Conservation (phyloP, 176 grass and related monocot genomes). For the Cenchrus purpureus region DNA sequence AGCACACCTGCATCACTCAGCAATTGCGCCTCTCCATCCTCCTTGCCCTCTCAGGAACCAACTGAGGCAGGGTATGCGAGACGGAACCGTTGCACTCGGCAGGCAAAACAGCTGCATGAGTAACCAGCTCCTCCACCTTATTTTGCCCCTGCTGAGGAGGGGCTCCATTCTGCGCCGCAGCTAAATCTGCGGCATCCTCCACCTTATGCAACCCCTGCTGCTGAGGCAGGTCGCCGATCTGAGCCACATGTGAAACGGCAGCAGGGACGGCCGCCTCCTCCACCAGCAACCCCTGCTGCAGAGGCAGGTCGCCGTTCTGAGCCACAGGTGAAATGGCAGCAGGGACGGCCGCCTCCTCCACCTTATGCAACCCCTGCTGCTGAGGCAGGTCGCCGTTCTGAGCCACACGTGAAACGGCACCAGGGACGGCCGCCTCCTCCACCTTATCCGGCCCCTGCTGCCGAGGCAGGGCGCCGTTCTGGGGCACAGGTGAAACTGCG, state of each 20-base stretch:
- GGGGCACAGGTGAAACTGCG: neutral
- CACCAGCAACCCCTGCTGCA: neutral
- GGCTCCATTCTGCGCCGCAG: neutral
- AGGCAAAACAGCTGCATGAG: neutral
- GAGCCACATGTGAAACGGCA: neutral
- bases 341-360: neutral
- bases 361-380: neutral
- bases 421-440: neutral
- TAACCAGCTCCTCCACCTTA: neutral
- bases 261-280: neutral
- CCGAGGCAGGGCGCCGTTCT: neutral
- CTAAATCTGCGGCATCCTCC: neutral
- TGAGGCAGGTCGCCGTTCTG: neutral
- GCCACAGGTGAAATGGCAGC: neutral
- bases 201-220: neutral
- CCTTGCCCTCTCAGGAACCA: neutral
- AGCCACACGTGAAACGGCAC: neutral
- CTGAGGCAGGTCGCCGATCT: neutral
- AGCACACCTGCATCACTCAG: neutral
- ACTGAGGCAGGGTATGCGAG: neutral
- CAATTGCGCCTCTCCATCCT: neutral
- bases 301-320: neutral
- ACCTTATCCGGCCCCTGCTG: neutral
- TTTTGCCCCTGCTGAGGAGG: neutral
- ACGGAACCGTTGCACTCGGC: neutral